Evolutionary conservation across 345 rosid species (phyloP).

Genomic region (Ceriops zippeliana): DNA sequence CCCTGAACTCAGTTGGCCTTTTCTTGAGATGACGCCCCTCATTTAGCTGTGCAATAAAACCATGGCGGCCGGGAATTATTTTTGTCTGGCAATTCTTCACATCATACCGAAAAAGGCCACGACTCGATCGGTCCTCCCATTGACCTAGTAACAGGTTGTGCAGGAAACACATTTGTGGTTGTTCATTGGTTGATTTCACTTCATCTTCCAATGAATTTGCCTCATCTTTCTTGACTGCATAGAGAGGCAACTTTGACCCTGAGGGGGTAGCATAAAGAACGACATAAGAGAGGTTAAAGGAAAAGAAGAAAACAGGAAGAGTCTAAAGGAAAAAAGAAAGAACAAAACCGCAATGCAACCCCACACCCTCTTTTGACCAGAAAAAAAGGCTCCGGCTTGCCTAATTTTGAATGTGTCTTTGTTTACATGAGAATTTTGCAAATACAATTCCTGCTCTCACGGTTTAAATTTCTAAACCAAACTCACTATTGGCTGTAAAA

Average conservation of each 20-base stretch:
- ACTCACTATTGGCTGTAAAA: no score
- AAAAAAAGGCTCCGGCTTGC: no score
- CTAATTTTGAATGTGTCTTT: no score
- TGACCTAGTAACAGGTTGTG: conserved; percentile 13
- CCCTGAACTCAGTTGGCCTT: conserved; percentile 22
- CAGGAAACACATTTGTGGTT: conserved; percentile 8
- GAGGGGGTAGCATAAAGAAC: not conserved
- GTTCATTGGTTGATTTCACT: not conserved
- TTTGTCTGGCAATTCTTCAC: conserved; percentile 11
- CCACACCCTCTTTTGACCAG: no score
- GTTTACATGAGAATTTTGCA: no score
- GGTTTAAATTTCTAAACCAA: no score
- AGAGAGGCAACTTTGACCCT: conserved; percentile 4
- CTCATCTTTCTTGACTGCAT: not conserved
- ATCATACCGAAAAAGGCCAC: conserved; percentile 20
- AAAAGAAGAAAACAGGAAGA: no score
- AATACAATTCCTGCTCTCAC: no score
- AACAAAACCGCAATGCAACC: not conserved
- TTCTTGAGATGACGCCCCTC: conserved; percentile 22
- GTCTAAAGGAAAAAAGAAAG: not conserved
- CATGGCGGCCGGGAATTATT: conserved; percentile 13
- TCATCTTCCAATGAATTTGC: not conserved
- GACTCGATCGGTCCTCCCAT: conserved; percentile 17
- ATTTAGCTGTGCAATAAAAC: conserved; percentile 21
- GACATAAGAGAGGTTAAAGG: no score